These are phyloP conservation scores for Collariella sp. DNA, from an alignment of 495 filamentous ascomycete species.

Conservation along the genomic window DNA sequence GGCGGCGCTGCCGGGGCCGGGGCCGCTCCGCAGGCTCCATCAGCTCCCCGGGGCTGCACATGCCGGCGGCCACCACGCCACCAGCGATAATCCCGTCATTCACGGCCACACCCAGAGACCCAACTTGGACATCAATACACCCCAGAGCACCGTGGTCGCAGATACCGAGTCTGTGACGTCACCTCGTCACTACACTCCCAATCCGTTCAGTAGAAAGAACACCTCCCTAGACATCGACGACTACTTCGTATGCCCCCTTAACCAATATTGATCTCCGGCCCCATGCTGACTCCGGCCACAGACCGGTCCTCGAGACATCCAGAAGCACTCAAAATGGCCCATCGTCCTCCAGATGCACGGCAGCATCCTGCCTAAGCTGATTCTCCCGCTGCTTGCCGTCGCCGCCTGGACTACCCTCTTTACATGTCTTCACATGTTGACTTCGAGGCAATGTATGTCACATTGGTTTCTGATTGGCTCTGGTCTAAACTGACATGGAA, in stretches of 20 bases:
- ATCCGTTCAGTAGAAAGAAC: conserved; percentile 40
- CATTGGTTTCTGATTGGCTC: background rate
- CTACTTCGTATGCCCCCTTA: conserved; percentile 42
- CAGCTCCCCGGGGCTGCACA: background rate
- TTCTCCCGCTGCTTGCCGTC: conserved; percentile 60
- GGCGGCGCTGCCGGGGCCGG: background rate
- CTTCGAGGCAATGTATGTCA: conserved; percentile 37
- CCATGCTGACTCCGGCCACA: conserved; percentile 7
- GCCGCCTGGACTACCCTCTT: conserved; percentile 62
- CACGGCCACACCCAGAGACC: background rate
- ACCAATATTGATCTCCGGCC: background rate
- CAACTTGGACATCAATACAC: conserved; percentile 1
- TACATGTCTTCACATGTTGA: conserved; percentile 44
- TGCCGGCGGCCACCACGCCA: background rate
- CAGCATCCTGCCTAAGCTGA: conserved; percentile 72
- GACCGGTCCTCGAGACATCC: conserved; percentile 59
- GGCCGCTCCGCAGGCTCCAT: background rate
- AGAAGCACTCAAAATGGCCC: conserved; percentile 74
- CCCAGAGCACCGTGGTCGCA: background rate
- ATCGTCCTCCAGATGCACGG: conserved; percentile 73
- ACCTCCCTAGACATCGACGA: conserved; percentile 41
- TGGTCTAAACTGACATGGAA: background rate
- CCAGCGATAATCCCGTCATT: background rate
- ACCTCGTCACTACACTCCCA: conserved; percentile 30
- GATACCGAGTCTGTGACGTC: conserved; percentile 27